These are phyloP conservation scores for Mycena galopus DNA, from an alignment of 768 basidiomycete species.

Conservation along the genomic window DNA sequence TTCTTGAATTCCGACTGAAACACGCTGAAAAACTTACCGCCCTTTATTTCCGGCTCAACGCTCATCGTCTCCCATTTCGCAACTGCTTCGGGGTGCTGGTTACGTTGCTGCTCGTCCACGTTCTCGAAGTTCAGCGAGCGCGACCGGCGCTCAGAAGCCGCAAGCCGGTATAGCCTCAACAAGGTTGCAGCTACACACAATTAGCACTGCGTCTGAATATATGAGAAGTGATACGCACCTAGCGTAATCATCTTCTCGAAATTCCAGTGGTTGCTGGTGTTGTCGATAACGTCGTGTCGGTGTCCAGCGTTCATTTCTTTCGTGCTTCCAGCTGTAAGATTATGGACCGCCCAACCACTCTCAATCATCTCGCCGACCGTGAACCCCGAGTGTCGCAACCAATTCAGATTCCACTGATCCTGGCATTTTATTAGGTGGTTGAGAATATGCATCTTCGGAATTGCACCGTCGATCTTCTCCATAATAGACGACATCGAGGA, in stretches of 20 bases:
- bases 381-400: constrained; percentile 36
- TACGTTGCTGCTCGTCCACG: no score
- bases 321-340: constrained; percentile 44
- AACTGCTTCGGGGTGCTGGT: no score
- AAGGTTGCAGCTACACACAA: neutral
- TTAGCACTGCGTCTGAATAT: no score
- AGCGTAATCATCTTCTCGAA: constrained; percentile 38
- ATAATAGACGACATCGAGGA: constrained; percentile 31
- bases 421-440: constrained; percentile 1
- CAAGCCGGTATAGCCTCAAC: neutral
- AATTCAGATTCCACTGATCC: constrained; percentile 30
- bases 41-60: no score
- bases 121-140: no score
- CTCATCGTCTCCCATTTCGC: no score
- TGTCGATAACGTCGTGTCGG: constrained; percentile 46
- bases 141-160: no score
- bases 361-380: constrained; percentile 47
- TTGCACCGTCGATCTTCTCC: constrained; percentile 37
- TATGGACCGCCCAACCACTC: constrained; percentile 41
- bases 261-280: constrained; percentile 42
- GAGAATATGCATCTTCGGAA: constrained; percentile 48
- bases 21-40: neutral
- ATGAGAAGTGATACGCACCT: neutral
- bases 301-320: constrained; percentile 47
- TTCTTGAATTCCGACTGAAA: neutral